Evolutionary conservation across 164 flowering plant genomes (phyloP).

Genomic region (Santalum album): DNA sequence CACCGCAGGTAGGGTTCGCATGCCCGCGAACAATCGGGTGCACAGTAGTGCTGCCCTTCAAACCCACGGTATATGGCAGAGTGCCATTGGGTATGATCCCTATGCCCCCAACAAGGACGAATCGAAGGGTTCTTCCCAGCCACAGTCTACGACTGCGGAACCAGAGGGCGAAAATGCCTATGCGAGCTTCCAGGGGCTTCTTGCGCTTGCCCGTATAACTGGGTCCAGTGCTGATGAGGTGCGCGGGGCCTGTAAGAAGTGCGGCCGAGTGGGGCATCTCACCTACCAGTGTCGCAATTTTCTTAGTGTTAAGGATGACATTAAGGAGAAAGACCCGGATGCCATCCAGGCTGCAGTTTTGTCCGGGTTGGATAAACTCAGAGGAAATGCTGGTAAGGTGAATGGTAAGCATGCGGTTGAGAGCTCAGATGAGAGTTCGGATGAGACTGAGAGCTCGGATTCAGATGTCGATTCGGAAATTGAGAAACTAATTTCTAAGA

Average conservation of each 20-base stretch:
- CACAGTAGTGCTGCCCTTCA: constrained; percentile 98
- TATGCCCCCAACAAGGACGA: constrained; percentile 94
- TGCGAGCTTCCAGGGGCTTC: constrained; percentile 80
- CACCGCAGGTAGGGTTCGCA: constrained; percentile 99
- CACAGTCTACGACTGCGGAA: constrained; percentile 26
- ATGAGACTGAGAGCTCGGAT: constrained; percentile 71
- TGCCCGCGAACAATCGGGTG: constrained; percentile 99
- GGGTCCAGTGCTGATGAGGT: constrained; percentile 70
- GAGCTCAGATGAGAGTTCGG: constrained; percentile 40
- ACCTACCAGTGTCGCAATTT: constrained; percentile 86
- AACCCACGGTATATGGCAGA: constrained; percentile 99
- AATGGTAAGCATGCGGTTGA: constrained; percentile 22
- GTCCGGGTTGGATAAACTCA: constrained; percentile 52
- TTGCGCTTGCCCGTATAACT: constrained; percentile 83
- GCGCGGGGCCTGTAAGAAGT: constrained; percentile 90
- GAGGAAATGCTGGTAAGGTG: constrained; percentile 25
- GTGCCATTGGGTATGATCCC: constrained; percentile 92
- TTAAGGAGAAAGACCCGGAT: constrained; percentile 49
- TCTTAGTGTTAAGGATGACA: constrained; percentile 63
- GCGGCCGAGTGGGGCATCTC: constrained; percentile 93
- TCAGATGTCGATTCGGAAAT: constrained; percentile 81
- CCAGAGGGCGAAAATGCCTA: constrained; percentile 81
- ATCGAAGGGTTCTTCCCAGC: constrained; percentile 27
- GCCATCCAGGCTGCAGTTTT: constrained; percentile 39
- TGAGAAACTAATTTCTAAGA: constrained; percentile 65